phyloP scores from a whole-genome alignment of 306 rosid species.

The Alnus glutinosa region DNA sequence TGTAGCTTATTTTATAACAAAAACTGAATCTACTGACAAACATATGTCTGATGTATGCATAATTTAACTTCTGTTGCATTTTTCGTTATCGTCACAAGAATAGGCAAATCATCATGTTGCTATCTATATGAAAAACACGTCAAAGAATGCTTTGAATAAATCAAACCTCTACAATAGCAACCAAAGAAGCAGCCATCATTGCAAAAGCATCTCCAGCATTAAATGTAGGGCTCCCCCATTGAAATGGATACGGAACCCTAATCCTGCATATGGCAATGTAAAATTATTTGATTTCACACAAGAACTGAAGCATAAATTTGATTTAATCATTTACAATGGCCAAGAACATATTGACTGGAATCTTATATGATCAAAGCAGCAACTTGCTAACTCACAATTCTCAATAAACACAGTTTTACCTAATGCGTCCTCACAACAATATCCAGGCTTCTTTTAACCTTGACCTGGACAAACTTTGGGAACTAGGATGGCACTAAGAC shows the following conservation, averaged over 20 bases:
- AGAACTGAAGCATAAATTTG: neutral
- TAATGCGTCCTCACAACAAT: too few relatives aligned
- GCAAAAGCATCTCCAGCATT: constrained; percentile 72
- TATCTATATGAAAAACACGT: neutral
- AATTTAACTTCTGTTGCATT: neutral
- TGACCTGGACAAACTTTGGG: neutral
- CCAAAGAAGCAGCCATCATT: constrained; percentile 72
- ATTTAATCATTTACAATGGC: constrained; percentile 8
- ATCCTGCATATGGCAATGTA: constrained; percentile 53
- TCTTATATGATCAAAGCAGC: neutral
- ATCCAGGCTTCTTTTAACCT: neutral
- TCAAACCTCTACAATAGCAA: constrained; percentile 73
- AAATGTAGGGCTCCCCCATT: constrained; percentile 81
- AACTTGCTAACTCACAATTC: neutral
- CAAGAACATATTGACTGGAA: neutral
- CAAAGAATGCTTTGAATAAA: constrained; percentile 7
- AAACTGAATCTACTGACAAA: neutral
- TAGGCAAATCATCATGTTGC: constrained; percentile 5
- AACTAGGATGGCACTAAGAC: neutral
- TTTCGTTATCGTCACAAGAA: constrained; percentile 13
- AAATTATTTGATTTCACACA: neutral
- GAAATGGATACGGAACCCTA: constrained; percentile 90
- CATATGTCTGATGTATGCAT: neutral
- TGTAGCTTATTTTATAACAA: too few relatives aligned
- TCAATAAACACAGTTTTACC: neutral